phyloP scores from a whole-genome alignment of 176 grass and related monocot genomes.

The Otatea glauca region DNA sequence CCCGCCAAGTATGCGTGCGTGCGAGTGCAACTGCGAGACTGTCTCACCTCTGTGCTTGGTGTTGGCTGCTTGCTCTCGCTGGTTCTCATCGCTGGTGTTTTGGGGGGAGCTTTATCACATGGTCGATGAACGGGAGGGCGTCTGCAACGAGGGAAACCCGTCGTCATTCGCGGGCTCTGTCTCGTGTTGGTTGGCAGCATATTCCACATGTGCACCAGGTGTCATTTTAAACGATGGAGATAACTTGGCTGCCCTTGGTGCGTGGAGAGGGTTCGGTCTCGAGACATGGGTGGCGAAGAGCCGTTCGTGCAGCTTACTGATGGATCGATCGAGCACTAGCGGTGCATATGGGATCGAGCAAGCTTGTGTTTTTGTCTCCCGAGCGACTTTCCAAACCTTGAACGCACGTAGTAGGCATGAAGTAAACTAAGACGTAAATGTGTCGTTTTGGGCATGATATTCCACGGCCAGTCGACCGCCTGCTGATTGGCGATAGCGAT shows the following conservation, averaged over 20 bases:
- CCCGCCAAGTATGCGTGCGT: background rate
- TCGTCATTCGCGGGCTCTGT: constrained; percentile 25
- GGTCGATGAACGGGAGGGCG: constrained; percentile 49
- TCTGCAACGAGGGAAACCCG: constrained; percentile 30
- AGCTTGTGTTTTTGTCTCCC: background rate
- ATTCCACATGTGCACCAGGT: constrained; percentile 31
- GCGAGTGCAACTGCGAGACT: background rate
- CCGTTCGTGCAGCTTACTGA: background rate
- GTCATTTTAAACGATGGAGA: background rate
- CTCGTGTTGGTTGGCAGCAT: constrained; percentile 47
- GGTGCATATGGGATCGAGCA: no score
- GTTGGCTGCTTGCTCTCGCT: background rate
- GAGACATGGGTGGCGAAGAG: background rate
- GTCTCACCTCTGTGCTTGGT: background rate
- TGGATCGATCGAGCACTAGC: no score
- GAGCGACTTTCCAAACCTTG: background rate
- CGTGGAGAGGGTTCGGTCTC: background rate
- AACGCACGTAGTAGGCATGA: background rate
- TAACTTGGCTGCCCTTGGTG: no score
- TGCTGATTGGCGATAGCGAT: constrained; percentile 33
- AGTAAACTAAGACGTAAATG: constrained; percentile 10
- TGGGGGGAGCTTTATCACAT: background rate
- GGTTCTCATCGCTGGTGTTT: background rate
- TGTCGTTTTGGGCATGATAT: constrained; percentile 37
- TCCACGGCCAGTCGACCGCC: background rate